phyloP scores from a whole-genome alignment of 345 rosid species.

The Camelina neglecta region DNA sequence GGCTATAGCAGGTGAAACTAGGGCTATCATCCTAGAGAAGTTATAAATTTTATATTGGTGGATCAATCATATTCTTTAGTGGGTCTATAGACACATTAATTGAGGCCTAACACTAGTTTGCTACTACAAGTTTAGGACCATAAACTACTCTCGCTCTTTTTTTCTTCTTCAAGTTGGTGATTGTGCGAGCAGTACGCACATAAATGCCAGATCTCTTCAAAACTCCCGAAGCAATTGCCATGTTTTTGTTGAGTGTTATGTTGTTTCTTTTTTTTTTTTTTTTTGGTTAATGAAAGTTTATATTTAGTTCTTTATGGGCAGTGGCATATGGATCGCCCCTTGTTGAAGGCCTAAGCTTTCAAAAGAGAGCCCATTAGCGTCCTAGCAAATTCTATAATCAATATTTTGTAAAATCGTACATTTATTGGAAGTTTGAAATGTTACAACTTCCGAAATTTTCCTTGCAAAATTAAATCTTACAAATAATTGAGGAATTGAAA shows the following conservation, averaged over 20 bases:
- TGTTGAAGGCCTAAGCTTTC: neutral
- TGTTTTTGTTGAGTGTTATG: too few species aligned
- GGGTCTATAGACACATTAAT: constrained; percentile 8
- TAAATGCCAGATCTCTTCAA: too few species aligned
- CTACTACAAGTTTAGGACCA: constrained; percentile 13
- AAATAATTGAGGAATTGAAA: neutral
- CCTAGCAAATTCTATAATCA: neutral
- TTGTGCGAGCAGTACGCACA: too few species aligned
- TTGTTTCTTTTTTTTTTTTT: too few species aligned
- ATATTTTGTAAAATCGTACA: neutral
- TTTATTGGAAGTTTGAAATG: neutral
- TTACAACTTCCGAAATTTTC: neutral
- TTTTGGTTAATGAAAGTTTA: too few species aligned
- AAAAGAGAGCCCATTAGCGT: constrained; percentile 16
- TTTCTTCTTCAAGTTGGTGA: neutral
- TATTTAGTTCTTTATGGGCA: neutral
- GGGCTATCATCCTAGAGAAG: constrained; percentile 4
- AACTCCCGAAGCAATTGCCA: too few species aligned
- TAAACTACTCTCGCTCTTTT: neutral
- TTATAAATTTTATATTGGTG: neutral
- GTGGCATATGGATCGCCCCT: neutral
- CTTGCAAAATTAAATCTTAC: neutral
- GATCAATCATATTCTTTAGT: constrained; percentile 24
- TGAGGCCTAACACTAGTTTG: constrained; percentile 14
- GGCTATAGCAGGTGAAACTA: constrained; percentile 12